These are phyloP conservation scores for Xylariaceae sp. DNA, from an alignment of 2,329 filamentous ascomycete genomes.

Conservation along the genomic window DNA sequence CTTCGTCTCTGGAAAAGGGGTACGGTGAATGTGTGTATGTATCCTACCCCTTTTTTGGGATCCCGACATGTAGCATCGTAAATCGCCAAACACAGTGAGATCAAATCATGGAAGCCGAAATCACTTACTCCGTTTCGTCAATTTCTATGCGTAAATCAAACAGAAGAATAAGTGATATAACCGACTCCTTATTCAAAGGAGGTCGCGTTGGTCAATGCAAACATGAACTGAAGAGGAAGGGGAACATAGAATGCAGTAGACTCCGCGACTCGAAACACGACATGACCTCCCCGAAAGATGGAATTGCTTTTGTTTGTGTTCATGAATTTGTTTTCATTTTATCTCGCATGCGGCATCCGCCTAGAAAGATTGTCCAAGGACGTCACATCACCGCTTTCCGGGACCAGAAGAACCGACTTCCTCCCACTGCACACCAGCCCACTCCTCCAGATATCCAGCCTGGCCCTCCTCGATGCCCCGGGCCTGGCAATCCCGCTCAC, in stretches of 20 bases:
- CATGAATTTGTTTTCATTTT: background rate
- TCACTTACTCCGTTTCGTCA: background rate
- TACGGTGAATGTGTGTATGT: no score
- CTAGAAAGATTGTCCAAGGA: background rate
- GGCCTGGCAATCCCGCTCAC: constrained; percentile 69
- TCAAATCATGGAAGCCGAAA: background rate
- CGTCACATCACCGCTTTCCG: constrained; percentile 5
- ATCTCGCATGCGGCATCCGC: background rate
- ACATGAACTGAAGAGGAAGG: no score
- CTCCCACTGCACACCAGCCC: constrained; percentile 98
- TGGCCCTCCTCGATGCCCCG: constrained; percentile 53
- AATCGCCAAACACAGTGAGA: no score
- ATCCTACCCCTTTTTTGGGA: no score
- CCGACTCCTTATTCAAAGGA: no score
- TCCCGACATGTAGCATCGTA: no score
- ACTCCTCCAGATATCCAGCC: constrained; percentile 84
- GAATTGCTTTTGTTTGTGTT: background rate
- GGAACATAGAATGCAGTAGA: background rate
- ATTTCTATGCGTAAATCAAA: background rate
- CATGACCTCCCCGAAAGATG: background rate
- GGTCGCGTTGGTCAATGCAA: no score
- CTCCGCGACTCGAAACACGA: background rate
- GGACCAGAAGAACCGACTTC: constrained; percentile 45
- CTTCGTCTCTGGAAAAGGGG: no score
- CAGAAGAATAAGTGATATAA: background rate